Percentiles rank a stretch among this genome's conserved stretches.
phyloP scores from a whole-genome alignment of 2,329 filamentous ascomycete genomes.

The Passalora sequoiae region DNA sequence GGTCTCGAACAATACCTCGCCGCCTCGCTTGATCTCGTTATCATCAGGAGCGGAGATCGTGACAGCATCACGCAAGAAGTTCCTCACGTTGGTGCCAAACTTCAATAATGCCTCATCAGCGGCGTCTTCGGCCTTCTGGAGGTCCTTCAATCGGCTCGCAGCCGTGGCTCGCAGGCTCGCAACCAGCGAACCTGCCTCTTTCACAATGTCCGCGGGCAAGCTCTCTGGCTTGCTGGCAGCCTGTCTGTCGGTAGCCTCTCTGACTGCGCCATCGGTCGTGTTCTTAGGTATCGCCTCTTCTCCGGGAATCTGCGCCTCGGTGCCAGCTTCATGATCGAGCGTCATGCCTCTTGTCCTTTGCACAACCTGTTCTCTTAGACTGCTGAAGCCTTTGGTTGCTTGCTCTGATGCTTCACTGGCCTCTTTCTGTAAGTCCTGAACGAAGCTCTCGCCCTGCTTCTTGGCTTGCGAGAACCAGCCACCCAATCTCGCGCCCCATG shows the following conservation, averaged over 20 bases:
- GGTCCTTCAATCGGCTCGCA: slow-evolving; percentile 65
- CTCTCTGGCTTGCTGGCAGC: slow-evolving; percentile 38
- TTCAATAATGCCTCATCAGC: slow-evolving; percentile 91
- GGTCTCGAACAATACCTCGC: slow-evolving; percentile 78
- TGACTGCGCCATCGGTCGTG: slow-evolving; percentile 4
- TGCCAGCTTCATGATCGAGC: slow-evolving; percentile 19
- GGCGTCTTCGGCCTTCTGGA: slow-evolving; percentile 88
- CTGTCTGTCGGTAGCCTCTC: slow-evolving; percentile 9
- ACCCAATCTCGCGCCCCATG: slow-evolving; percentile 84
- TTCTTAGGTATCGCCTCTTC: slow-evolving; percentile 27
- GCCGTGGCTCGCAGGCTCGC: slow-evolving; percentile 54
- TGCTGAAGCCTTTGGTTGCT: slow-evolving; percentile 73
- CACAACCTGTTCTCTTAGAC: slow-evolving; percentile 47
- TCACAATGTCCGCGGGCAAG: slow-evolving; percentile 47
- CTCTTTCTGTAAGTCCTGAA: slow-evolving; percentile 77
- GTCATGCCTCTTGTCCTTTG: slow-evolving; percentile 28
- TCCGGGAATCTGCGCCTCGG: slow-evolving; percentile 21
- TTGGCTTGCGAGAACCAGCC: slow-evolving; percentile 87
- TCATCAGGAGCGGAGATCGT: slow-evolving; percentile 69
- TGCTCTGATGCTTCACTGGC: slow-evolving; percentile 64
- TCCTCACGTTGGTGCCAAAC: slow-evolving; percentile 82
- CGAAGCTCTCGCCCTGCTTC: slow-evolving; percentile 84
- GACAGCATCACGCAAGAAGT: slow-evolving; percentile 87
- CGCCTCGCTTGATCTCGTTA: slow-evolving; percentile 40
- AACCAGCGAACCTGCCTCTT: slow-evolving; percentile 62